These are phyloP conservation scores for Hanseniaspora valbyensis DNA, from an alignment of 805 yeast species.

Conservation along the genomic window DNA sequence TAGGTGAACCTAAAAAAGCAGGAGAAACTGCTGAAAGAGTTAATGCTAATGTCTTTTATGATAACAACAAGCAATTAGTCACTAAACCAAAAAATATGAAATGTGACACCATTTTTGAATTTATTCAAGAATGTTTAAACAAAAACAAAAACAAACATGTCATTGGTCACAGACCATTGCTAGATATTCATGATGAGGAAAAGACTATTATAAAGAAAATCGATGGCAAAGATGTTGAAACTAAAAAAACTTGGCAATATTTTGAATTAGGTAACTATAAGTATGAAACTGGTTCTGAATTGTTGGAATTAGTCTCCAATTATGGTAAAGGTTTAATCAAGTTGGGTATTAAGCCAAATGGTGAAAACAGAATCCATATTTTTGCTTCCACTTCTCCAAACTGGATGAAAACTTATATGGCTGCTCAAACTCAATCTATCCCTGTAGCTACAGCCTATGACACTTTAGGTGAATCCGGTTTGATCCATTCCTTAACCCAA, in stretches of 20 bases:
- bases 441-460: conserved; percentile 94
- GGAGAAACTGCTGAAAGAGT: conserved; percentile 82
- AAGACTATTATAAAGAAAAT: conserved; percentile 63
- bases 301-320: conserved; percentile 38
- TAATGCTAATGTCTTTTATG: conserved; percentile 33
- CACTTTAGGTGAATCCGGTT: conserved; percentile 80
- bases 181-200: conserved; percentile 63
- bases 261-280: conserved; percentile 69
- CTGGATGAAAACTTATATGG: conserved; percentile 84
- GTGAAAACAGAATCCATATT: conserved; percentile 58
- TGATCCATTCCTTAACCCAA: conserved; percentile 73
- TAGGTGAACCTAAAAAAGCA: conserved; percentile 52
- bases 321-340: conserved; percentile 67
- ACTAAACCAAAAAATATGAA: conserved; percentile 53
- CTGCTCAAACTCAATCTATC: conserved; percentile 64
- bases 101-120: conserved; percentile 61
- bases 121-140: conserved; percentile 48
- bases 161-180: conserved; percentile 69
- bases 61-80: conserved; percentile 39
- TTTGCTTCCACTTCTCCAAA: conserved; percentile 79
- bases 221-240: conserved; percentile 60
- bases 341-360: conserved; percentile 56
- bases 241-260: conserved; percentile 79
- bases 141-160: conserved; percentile 44
- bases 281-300: conserved; percentile 50